Percentiles rank a stretch among this genome's conserved stretches.
Evolutionary conservation across 306 rosid genomes (phyloP).

Genomic region (Aeschynomene evenia): DNA sequence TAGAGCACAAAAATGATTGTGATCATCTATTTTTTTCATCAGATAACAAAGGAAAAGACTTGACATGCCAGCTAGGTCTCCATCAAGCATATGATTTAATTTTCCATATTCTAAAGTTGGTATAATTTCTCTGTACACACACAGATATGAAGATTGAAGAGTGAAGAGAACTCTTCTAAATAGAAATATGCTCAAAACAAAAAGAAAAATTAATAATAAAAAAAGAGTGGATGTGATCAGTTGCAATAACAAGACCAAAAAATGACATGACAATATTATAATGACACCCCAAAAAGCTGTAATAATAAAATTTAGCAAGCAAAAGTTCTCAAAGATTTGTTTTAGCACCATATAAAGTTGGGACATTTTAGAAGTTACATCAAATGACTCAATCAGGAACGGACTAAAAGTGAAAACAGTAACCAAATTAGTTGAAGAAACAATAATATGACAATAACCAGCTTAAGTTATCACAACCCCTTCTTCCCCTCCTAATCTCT

Average conservation of each 20-base stretch:
- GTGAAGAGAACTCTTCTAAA: slow-evolving; percentile 7
- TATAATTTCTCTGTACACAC: slow-evolving; percentile 11
- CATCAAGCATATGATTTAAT: slow-evolving; percentile 30
- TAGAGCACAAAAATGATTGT: slow-evolving; percentile 24
- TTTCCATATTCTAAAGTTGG: slow-evolving; percentile 21
- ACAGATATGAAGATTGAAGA: slow-evolving; percentile 14
- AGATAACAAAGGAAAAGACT: slow-evolving; percentile 30
- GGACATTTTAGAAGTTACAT: slow-evolving; percentile 16
- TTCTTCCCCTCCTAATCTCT: not conserved
- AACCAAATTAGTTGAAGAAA: slow-evolving; percentile 9
- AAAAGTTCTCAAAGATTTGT: slow-evolving; percentile 7
- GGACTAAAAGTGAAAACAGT: not conserved
- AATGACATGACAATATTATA: not conserved
- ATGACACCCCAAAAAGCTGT: slow-evolving; percentile 24
- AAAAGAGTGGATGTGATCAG: slow-evolving; percentile 14
- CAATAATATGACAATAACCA: slow-evolving; percentile 23
- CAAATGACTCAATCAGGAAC: not conserved
- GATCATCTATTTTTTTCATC: slow-evolving; percentile 15
- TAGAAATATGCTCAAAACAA: slow-evolving; percentile 32
- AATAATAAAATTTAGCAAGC: slow-evolving; percentile 21
- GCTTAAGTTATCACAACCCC: slow-evolving; percentile 4
- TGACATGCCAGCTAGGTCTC: slow-evolving; percentile 41
- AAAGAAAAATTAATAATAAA: too few species aligned
- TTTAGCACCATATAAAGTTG: not conserved
- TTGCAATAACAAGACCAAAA: slow-evolving; percentile 10